A percentile compares a stretch with the other conserved stretches of the same genome.
Conservation (phyloP, 2,329 filamentous ascomycete genomes). For the Laburnicola sp. region DNA sequence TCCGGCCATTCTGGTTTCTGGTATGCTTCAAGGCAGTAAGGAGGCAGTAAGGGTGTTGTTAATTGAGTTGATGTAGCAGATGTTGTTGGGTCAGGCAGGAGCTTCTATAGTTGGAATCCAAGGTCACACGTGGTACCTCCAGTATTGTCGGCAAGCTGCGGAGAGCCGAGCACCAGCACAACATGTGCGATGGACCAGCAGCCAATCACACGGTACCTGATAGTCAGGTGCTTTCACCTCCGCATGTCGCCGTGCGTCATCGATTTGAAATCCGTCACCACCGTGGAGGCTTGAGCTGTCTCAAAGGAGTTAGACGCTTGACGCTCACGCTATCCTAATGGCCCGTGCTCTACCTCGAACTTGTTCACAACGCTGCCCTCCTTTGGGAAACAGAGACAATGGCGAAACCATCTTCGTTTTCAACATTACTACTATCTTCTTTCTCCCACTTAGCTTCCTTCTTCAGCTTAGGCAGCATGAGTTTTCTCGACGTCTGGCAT, state of each 20-base stretch:
- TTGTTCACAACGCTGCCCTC: background rate
- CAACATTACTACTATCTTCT: constrained; percentile 51
- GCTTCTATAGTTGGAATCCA: background rate
- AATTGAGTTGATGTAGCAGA: background rate
- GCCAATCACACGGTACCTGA: constrained; percentile 1
- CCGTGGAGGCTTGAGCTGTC: constrained; percentile 1
- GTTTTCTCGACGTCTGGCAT: constrained; percentile 45
- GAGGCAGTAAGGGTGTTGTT: background rate
- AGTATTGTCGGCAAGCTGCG: constrained; percentile 2
- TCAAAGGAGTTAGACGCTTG: background rate
- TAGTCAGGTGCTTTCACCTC: background rate
- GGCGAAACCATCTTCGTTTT: constrained; percentile 51
- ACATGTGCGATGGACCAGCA: background rate
- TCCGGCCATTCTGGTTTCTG: background rate
- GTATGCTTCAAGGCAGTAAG: background rate
- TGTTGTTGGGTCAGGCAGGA: no score
- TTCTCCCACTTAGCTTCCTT: constrained; percentile 50
- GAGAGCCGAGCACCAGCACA: constrained; percentile 13
- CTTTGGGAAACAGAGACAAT: constrained; percentile 20
- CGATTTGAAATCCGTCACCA: background rate
- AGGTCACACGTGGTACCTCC: background rate
- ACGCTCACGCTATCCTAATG: background rate
- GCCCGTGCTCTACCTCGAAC: constrained; percentile 4
- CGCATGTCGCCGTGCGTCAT: background rate
- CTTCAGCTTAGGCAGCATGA: constrained; percentile 50